These are phyloP conservation scores for Chenopodium album DNA, from an alignment of 148 eudicot genomes.

Conservation along the genomic window DNA sequence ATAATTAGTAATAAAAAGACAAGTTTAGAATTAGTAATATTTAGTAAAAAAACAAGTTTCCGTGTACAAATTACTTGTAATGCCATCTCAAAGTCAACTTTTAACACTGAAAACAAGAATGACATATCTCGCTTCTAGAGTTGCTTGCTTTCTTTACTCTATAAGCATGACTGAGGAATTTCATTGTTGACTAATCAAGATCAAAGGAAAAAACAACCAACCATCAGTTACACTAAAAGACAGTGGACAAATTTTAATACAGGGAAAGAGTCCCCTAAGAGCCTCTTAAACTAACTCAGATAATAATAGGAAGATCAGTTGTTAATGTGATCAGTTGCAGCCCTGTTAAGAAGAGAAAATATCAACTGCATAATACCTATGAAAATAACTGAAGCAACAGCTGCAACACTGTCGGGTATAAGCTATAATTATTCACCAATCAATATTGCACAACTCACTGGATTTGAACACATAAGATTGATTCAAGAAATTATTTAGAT, in stretches of 20 bases:
- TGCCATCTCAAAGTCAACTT: no score
- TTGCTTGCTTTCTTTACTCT: neutral
- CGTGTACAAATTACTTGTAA: no score
- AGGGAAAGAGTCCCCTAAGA: neutral
- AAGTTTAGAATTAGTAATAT: no score
- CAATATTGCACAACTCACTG: neutral
- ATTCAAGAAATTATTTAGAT: no score
- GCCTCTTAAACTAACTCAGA: neutral
- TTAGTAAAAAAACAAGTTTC: neutral
- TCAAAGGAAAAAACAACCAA: neutral
- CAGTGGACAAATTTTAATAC: neutral
- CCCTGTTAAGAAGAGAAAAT: neutral
- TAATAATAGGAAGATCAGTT: neutral
- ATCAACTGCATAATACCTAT: neutral
- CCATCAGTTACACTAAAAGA: neutral
- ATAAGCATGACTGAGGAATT: neutral
- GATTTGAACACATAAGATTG: neutral
- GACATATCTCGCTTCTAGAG: neutral
- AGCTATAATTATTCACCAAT: neutral
- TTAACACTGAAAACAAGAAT: no score
- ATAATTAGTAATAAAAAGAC: neutral
- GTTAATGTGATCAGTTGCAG: neutral
- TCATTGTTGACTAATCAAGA: neutral
- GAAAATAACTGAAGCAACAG: neutral
- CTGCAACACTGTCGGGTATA: neutral